Percentiles rank a stretch among this genome's conserved stretches.
These are phyloP conservation scores for Blastobotrys apis DNA, from an alignment of 1,139 yeast species.

Conservation along the genomic window DNA sequence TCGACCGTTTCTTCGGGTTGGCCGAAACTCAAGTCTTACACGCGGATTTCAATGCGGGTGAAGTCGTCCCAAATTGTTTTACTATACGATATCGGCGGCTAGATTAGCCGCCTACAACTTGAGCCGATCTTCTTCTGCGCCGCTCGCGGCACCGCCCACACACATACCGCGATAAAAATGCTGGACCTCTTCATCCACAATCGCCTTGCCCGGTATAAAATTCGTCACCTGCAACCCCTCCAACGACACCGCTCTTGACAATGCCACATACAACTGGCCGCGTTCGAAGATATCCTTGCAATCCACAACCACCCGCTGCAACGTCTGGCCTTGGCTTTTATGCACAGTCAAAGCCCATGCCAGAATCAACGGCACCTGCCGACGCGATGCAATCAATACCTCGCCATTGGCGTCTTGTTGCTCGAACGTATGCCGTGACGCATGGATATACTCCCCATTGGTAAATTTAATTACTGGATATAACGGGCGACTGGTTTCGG, in stretches of 20 bases:
- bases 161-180: too few relatives aligned
- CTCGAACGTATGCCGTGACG: background rate
- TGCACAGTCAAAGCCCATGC: conserved; percentile 92
- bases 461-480: conserved; percentile 3
- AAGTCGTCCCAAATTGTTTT: too few relatives aligned
- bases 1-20: too few relatives aligned
- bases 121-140: too few relatives aligned
- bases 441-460: conserved; percentile 48
- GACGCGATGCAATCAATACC: background rate
- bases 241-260: conserved; percentile 78
- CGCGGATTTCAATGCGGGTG: too few relatives aligned
- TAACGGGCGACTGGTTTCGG: conserved; percentile 73
- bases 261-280: conserved; percentile 87
- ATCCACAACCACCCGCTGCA: conserved; percentile 73
- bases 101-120: too few relatives aligned
- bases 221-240: conserved; percentile 61
- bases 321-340: conserved; percentile 89
- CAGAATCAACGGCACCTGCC: conserved; percentile 67
- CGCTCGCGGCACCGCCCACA: too few relatives aligned
- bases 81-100: too few relatives aligned
- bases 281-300: conserved; percentile 64
- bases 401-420: background rate
- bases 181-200: background rate
- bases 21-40: too few relatives aligned
- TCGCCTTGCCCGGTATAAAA: background rate